Base-by-base conservation (phyloP, 2,329 filamentous ascomycete species). In the Fusarium concolor region DNA sequence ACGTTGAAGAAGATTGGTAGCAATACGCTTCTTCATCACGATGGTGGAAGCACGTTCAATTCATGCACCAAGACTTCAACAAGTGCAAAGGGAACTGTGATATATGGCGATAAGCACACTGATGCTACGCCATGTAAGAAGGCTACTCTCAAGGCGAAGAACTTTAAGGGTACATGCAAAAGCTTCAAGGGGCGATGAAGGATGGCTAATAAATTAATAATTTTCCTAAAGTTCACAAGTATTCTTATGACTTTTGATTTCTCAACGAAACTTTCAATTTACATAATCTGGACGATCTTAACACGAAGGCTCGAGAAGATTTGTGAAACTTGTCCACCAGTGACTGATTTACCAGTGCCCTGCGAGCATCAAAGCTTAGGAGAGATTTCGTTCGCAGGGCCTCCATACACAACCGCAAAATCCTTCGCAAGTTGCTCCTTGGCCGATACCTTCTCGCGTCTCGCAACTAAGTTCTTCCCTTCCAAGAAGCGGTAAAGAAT, bases 401-500 rank as follows among this genome's bases (percentile, higher is more conserved):
- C 54, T 10, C 80, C 80, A 33, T 81, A 82, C 2, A 82, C 79
- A 49, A 82, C 76, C 2, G 62, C 72, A 10, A 71, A 58, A 39
- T 82, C 79, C 49, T 63, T 72, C 0, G 56, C 62, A 65, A 82
- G 68, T 15, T 76, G 73, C 3, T 79, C 70, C 17, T 51, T 58
- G 2, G 63, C 56, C 2, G 65, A 71, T 6, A 56, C 56, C 29
- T 65, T 75, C 33, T 60, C 41, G 8, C 64, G 67, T 20, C 62
- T 71, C 29, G 60, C 56, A 17, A 63, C 29, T 7, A 68, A 43
- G 11, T 66, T 65, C 51, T 72, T 78, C 24, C 62, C 62, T 49
- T 76, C 71, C 26, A 84, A 56, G 55, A 81, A 85, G 4, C 83
- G 74, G 15, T 60, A 54, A 44, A 81, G 78, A 54, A 85, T 80